Conservation (phyloP, 2,329 filamentous ascomycete genomes). For the Tolypocladium ovalisporum region DNA sequence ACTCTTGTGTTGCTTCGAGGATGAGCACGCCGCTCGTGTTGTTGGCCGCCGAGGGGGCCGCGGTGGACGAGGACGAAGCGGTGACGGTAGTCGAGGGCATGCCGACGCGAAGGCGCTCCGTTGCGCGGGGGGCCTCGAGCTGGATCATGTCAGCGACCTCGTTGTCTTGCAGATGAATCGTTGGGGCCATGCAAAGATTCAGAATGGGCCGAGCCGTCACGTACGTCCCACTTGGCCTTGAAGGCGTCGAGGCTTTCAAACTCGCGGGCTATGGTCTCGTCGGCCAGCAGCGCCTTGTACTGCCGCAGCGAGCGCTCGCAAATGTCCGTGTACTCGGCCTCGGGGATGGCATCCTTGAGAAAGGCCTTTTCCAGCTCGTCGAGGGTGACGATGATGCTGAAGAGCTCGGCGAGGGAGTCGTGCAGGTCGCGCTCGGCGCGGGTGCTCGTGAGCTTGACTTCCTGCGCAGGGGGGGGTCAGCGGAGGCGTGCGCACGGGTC, state of each 20-base stretch:
- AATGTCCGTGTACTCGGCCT: slow-evolving; percentile 90
- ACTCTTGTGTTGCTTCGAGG: slow-evolving; percentile 87
- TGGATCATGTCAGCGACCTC: slow-evolving; percentile 26
- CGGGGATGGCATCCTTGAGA: slow-evolving; percentile 85
- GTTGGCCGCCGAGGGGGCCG: slow-evolving; percentile 31
- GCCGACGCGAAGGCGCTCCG: slow-evolving; percentile 82
- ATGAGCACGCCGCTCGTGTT: slow-evolving; percentile 58
- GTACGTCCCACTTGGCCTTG: slow-evolving; percentile 82
- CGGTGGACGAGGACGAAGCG: slow-evolving; percentile 35
- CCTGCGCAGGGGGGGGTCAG: slow-evolving; percentile 41
- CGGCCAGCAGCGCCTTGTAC: slow-evolving; percentile 87
- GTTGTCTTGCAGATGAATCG: neutral
- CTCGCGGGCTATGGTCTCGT: slow-evolving; percentile 79
- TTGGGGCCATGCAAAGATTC: neutral
- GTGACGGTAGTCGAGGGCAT: slow-evolving; percentile 74
- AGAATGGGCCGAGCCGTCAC: slow-evolving; percentile 19
- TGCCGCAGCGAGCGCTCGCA: slow-evolving; percentile 90
- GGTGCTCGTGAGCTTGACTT: slow-evolving; percentile 83
- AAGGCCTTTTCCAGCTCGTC: slow-evolving; percentile 96
- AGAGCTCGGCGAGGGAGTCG: slow-evolving; percentile 92
- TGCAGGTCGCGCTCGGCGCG: slow-evolving; percentile 85
- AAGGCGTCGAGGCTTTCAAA: slow-evolving; percentile 87
- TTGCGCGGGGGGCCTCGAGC: slow-evolving; percentile 91
- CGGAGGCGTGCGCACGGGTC: slow-evolving; percentile 1
- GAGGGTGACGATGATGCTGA: slow-evolving; percentile 92